Conservation (phyloP, 1,139 yeast species). For the Taiozyma sp. region DNA sequence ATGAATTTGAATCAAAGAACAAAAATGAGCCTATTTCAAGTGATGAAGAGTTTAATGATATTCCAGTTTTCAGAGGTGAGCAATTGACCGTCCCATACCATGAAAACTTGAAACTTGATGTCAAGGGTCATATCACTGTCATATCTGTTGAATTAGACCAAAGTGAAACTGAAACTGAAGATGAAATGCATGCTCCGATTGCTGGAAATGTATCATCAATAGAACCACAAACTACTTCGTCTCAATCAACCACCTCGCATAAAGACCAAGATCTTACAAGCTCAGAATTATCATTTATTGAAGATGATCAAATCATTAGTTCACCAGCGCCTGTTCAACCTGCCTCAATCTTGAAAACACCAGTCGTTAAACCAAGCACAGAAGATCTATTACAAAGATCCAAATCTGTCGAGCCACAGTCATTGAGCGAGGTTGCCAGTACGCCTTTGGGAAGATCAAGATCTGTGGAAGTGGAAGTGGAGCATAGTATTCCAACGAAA, state of each 20-base stretch:
- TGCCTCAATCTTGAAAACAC: background rate
- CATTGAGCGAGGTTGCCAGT: background rate
- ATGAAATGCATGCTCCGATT: background rate
- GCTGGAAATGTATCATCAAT: conserved; percentile 9
- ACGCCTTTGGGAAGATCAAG: background rate
- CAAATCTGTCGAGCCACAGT: conserved; percentile 1
- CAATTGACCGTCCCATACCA: conserved; percentile 50
- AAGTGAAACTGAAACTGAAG: conserved; percentile 31
- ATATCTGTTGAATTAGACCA: conserved; percentile 22
- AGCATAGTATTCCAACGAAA: background rate
- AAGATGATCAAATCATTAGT: background rate
- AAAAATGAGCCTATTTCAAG: conserved; percentile 18
- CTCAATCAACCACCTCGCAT: background rate
- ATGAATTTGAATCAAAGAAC: conserved; percentile 6
- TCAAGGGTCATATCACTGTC: conserved; percentile 32
- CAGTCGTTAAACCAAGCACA: background rate
- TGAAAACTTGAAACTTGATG: conserved; percentile 48
- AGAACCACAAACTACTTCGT: conserved; percentile 9
- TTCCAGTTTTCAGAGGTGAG: conserved; percentile 50
- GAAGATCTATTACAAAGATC: background rate
- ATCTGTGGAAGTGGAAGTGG: background rate
- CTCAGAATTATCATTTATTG: conserved; percentile 6
- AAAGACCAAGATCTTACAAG: conserved; percentile 1
- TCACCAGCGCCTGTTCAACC: conserved; percentile 2
- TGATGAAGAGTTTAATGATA: conserved; percentile 30